Percentiles rank a stretch among this genome's conserved stretches.
phyloP scores from a whole-genome alignment of 2,329 filamentous ascomycete genomes.

The Phyllosticta ampelicida region DNA sequence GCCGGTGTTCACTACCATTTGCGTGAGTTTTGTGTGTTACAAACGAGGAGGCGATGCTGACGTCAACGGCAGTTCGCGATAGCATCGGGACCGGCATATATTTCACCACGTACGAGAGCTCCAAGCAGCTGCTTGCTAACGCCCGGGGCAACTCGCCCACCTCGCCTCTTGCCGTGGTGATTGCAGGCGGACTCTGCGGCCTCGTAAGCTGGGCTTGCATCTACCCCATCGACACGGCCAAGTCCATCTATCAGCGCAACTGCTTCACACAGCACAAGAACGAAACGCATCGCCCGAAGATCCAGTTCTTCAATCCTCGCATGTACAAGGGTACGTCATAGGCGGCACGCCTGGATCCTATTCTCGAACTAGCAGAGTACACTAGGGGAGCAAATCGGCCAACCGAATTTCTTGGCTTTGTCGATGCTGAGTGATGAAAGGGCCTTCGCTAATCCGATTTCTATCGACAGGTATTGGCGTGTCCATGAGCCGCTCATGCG shows the following conservation, averaged over 20 bases:
- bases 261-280: slow-evolving; percentile 58
- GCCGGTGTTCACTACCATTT: slow-evolving; percentile 72
- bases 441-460: not conserved
- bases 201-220: slow-evolving; percentile 72
- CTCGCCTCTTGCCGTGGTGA: slow-evolving; percentile 65
- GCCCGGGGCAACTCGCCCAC: slow-evolving; percentile 64
- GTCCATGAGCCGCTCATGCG: slow-evolving; percentile 70
- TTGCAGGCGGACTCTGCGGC: slow-evolving; percentile 70
- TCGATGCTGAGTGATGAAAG: not conserved
- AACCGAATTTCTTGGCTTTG: not conserved
- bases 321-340: slow-evolving; percentile 60
- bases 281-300: slow-evolving; percentile 49
- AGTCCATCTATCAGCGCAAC: slow-evolving; percentile 77
- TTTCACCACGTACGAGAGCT: slow-evolving; percentile 81
- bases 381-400: not conserved
- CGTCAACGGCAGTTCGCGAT: slow-evolving; percentile 53
- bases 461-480: slow-evolving; percentile 54
- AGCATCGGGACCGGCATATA: slow-evolving; percentile 77
- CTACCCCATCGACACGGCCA: slow-evolving; percentile 64
- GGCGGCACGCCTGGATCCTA: not conserved
- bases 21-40: slow-evolving; percentile 39
- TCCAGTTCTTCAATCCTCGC: slow-evolving; percentile 63
- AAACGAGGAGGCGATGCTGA: slow-evolving; percentile 3
- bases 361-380: not conserved
- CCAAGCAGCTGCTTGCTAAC: slow-evolving; percentile 70